Conservation (phyloP, 2,329 filamentous ascomycete species). For the Clathrospora elynae region DNA sequence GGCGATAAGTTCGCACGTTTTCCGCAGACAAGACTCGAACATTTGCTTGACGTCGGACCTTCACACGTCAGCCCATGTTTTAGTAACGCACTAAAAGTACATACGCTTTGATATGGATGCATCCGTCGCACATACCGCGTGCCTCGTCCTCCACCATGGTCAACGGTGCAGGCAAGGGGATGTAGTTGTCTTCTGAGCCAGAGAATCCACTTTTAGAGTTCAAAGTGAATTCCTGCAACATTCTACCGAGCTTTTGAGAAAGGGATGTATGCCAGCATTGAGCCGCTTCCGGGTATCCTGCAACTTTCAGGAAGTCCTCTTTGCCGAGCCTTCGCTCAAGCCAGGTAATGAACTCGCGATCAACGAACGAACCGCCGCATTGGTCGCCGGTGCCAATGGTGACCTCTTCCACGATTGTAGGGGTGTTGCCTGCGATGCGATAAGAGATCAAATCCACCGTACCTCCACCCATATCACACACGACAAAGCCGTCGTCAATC, state of each 20-base stretch:
- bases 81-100: neutral
- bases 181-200: slow-evolving; percentile 14
- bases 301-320: slow-evolving; percentile 21
- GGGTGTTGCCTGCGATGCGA: slow-evolving; percentile 7
- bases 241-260: slow-evolving; percentile 10
- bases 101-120: slow-evolving; percentile 18
- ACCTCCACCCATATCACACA: slow-evolving; percentile 34
- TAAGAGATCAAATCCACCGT: slow-evolving; percentile 34
- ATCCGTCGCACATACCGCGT: slow-evolving; percentile 23
- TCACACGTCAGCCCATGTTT: neutral
- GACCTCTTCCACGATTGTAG: slow-evolving; percentile 19
- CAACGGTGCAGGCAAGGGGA: slow-evolving; percentile 15
- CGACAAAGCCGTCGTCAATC: slow-evolving; percentile 20
- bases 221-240: slow-evolving; percentile 23
- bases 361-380: slow-evolving; percentile 30
- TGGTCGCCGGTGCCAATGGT: slow-evolving; percentile 26
- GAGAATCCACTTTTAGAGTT: slow-evolving; percentile 22
- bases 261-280: slow-evolving; percentile 11
- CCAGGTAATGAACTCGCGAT: slow-evolving; percentile 21
- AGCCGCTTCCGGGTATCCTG: slow-evolving; percentile 8
- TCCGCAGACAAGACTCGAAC: slow-evolving; percentile 12
- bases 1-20: slow-evolving; percentile 8
- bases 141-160: slow-evolving; percentile 12
- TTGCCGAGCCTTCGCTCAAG: slow-evolving; percentile 22
- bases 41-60: slow-evolving; percentile 10